Conservation (phyloP, 2,329 filamentous ascomycete species). For the Talaromyces sp. region DNA sequence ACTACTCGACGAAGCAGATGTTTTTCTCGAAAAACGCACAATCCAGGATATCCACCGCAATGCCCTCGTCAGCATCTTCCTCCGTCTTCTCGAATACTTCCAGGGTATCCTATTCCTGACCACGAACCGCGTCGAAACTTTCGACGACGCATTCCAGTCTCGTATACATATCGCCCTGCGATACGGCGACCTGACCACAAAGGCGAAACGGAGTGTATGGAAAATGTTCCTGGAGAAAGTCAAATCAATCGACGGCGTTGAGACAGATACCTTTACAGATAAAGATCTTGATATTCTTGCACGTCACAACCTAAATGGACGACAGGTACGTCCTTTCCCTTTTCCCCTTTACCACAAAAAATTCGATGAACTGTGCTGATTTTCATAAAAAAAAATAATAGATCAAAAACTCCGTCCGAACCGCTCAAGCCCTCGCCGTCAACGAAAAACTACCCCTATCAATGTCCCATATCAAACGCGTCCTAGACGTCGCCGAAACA, state of each 20-base stretch:
- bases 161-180: constrained; percentile 80
- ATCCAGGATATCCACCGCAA: constrained; percentile 82
- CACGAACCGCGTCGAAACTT: constrained; percentile 79
- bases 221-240: constrained; percentile 76
- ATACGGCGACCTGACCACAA: constrained; percentile 67
- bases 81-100: constrained; percentile 84
- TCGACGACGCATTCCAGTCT: constrained; percentile 85
- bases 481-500: constrained; percentile 75
- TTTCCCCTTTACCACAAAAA: not conserved
- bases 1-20: constrained; percentile 78
- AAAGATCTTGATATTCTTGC: constrained; percentile 63
- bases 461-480: constrained; percentile 74
- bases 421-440: constrained; percentile 74
- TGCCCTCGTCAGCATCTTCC: constrained; percentile 78
- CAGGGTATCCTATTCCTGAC: constrained; percentile 87
- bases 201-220: constrained; percentile 75
- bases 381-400: too few relatives aligned
- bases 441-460: constrained; percentile 65
- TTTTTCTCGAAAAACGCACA: constrained; percentile 76
- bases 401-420: constrained; percentile 85
- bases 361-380: too few relatives aligned
- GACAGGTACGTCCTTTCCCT: constrained; percentile 48
- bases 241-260: constrained; percentile 57
- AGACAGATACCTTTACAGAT: constrained; percentile 45
- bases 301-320: constrained; percentile 63